A percentile compares a stretch with the other conserved stretches of the same genome.
phyloP scores from a whole-genome alignment of 495 filamentous ascomycete genomes.

The Terfezia claveryi region DNA sequence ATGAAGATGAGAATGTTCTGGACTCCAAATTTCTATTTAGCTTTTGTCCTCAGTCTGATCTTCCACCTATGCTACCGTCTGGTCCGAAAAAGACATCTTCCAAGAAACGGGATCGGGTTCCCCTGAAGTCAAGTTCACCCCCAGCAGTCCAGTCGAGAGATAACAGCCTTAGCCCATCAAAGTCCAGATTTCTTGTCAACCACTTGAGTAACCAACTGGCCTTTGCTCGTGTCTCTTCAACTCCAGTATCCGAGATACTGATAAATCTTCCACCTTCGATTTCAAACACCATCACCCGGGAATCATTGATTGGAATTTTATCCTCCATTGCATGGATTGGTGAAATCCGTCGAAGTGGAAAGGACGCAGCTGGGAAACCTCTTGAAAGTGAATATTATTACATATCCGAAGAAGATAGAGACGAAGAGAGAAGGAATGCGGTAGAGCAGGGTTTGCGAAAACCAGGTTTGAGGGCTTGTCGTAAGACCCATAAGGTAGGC shows the following conservation, averaged over 20 bases:
- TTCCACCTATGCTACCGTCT: background rate
- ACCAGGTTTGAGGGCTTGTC: slow-evolving; percentile 64
- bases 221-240: slow-evolving; percentile 86
- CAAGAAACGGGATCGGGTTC: slow-evolving; percentile 8
- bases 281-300: slow-evolving; percentile 27
- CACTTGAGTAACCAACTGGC: slow-evolving; percentile 88
- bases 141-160: slow-evolving; percentile 8
- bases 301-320: slow-evolving; percentile 46
- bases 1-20: slow-evolving; percentile 48
- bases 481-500: slow-evolving; percentile 88
- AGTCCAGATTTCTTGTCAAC: slow-evolving; percentile 33
- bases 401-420: slow-evolving; percentile 68
- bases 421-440: slow-evolving; percentile 56
- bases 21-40: slow-evolving; percentile 25
- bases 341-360: slow-evolving; percentile 71
- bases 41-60: slow-evolving; percentile 42
- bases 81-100: slow-evolving; percentile 1
- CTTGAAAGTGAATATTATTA: slow-evolving; percentile 97
- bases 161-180: slow-evolving; percentile 20
- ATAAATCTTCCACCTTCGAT: slow-evolving; percentile 56
- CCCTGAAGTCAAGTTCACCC: slow-evolving; percentile 4
- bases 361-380: slow-evolving; percentile 83
- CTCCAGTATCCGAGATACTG: slow-evolving; percentile 69
- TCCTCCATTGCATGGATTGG: slow-evolving; percentile 56
- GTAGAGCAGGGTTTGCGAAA: slow-evolving; percentile 70